Conservation (phyloP, 1,139 yeast genomes). For the Zygotorulaspora mrakii region DNA sequence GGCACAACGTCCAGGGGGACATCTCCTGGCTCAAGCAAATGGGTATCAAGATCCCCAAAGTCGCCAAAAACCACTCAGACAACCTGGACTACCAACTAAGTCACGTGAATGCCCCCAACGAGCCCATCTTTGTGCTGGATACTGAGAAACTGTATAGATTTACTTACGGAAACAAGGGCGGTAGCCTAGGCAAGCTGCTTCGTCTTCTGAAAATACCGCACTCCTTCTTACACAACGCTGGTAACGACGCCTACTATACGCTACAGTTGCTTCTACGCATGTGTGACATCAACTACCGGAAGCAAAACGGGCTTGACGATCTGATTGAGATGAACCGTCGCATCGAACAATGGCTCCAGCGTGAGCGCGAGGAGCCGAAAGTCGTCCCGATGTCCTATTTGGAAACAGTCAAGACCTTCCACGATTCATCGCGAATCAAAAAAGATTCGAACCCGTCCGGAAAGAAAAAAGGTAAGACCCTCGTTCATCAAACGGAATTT, state of each 20-base stretch:
- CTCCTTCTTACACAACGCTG: conserved; percentile 70
- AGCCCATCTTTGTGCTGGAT: conserved; percentile 41
- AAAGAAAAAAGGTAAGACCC: conserved; percentile 19
- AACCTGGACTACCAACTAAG: conserved; percentile 11
- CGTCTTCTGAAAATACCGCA: conserved; percentile 55
- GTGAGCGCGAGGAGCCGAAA: conserved; percentile 30
- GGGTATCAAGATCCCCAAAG: conserved; percentile 47
- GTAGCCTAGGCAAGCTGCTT: conserved; percentile 51
- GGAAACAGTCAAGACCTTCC: conserved; percentile 22
- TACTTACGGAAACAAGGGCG: conserved; percentile 44
- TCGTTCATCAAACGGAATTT: conserved; percentile 34
- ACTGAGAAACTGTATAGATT: conserved; percentile 50
- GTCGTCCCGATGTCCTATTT: conserved; percentile 34
- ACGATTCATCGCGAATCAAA: neutral
- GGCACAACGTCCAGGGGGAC: conserved; percentile 68
- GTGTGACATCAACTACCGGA: conserved; percentile 52
- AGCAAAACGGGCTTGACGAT: conserved; percentile 34
- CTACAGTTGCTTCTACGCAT: conserved; percentile 50
- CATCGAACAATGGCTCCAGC: conserved; percentile 23
- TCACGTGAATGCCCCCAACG: conserved; percentile 1
- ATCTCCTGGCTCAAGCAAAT: conserved; percentile 47
- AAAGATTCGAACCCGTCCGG: conserved; percentile 3
- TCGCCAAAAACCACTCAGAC: conserved; percentile 15
- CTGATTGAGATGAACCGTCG: conserved; percentile 22
- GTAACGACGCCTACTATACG: conserved; percentile 78